phyloP scores from a whole-genome alignment of 257 asterid species.

The Lycium barbarum region DNA sequence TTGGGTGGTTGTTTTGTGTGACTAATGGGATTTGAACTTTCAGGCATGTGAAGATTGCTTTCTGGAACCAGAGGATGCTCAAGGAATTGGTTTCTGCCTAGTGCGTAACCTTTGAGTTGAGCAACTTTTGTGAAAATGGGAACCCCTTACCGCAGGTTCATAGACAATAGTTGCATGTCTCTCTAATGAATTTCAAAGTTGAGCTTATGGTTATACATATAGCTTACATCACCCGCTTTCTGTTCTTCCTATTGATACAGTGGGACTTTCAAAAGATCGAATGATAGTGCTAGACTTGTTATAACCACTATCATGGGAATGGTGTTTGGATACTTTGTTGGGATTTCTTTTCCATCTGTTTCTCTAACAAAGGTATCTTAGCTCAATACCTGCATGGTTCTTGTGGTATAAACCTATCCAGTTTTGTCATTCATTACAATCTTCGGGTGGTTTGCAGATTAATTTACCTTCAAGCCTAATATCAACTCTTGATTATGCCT shows the following conservation, averaged over 20 bases:
- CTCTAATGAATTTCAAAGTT: slow-evolving; percentile 21
- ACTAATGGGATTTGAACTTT: slow-evolving; percentile 34
- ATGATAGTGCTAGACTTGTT: slow-evolving; percentile 73
- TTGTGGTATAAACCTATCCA: not conserved
- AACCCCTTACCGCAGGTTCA: slow-evolving; percentile 80
- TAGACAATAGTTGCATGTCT: slow-evolving; percentile 3
- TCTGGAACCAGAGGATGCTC: slow-evolving; percentile 53
- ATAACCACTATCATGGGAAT: slow-evolving; percentile 87
- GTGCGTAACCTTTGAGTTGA: slow-evolving; percentile 61
- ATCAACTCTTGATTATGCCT: slow-evolving; percentile 69
- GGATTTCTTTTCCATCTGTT: slow-evolving; percentile 92
- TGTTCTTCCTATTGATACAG: slow-evolving; percentile 50
- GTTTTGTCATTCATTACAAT: slow-evolving; percentile 28
- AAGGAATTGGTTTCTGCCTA: slow-evolving; percentile 58
- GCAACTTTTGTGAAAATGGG: slow-evolving; percentile 73
- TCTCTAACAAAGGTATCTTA: slow-evolving; percentile 74
- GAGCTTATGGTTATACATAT: not conserved
- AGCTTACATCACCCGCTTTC: slow-evolving; percentile 16
- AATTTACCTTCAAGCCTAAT: slow-evolving; percentile 76
- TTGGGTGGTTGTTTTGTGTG: slow-evolving; percentile 6
- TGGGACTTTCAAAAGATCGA: slow-evolving; percentile 78
- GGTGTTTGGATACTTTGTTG: slow-evolving; percentile 90
- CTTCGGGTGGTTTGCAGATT: slow-evolving; percentile 58
- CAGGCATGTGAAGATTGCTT: slow-evolving; percentile 38
- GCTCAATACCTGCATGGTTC: slow-evolving; percentile 11